Percentiles rank a stretch among this genome's conserved stretches.
These are phyloP conservation scores for Solanum bulbocastanum DNA, from an alignment of 257 asterid species.

Conservation along the genomic window DNA sequence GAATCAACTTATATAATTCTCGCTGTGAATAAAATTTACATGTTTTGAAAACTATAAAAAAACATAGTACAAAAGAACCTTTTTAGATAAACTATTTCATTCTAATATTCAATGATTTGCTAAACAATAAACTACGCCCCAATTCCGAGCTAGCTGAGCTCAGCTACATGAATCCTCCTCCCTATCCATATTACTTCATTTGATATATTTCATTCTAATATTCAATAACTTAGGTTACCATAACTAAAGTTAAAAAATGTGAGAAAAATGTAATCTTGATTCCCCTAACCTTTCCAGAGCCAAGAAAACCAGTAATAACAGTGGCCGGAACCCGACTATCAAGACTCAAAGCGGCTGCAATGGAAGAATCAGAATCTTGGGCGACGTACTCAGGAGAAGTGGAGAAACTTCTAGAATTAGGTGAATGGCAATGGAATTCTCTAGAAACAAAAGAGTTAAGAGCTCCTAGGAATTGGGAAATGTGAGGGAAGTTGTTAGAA, in stretches of 20 bases:
- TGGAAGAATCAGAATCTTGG: constrained; percentile 45
- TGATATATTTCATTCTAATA: not conserved
- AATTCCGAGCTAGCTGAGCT: not conserved
- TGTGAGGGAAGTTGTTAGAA: constrained; percentile 6
- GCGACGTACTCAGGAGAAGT: constrained; percentile 37
- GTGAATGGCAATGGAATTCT: constrained; percentile 8
- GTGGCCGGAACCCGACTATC: constrained; percentile 84
- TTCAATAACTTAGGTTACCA: not conserved
- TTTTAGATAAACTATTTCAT: not conserved
- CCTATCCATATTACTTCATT: not conserved
- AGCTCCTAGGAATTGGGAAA: constrained; percentile 11
- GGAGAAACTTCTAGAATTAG: constrained; percentile 37
- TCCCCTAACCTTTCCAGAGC: constrained; percentile 76
- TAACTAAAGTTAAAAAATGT: not conserved
- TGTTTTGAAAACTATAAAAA: not conserved
- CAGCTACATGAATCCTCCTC: not conserved
- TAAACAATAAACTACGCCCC: not conserved
- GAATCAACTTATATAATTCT: not conserved
- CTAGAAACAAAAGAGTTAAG: constrained; percentile 15
- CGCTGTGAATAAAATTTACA: not conserved
- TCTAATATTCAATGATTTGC: not conserved
- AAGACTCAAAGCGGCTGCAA: constrained; percentile 54
- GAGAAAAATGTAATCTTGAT: not conserved
- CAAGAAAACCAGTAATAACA: constrained; percentile 85
- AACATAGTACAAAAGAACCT: not conserved